A percentile compares a stretch with the other conserved stretches of the same genome.
Evolutionary conservation across 2,329 filamentous ascomycete species (phyloP).

Genomic region (Colletotrichum plurivorum): DNA sequence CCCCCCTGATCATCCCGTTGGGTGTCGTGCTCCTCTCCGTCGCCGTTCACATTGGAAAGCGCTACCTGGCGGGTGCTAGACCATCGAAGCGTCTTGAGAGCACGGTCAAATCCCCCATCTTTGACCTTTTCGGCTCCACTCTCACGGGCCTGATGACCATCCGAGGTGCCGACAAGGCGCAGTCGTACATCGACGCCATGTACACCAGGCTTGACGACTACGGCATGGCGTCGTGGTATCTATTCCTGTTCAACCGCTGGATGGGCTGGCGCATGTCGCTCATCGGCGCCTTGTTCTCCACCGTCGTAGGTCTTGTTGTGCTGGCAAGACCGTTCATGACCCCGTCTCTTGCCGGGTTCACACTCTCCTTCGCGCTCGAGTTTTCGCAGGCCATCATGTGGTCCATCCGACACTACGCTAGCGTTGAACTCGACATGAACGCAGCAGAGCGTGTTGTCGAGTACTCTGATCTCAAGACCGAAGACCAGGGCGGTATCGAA

Average conservation of each 20-base stretch:
- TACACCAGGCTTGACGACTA: constrained; percentile 78
- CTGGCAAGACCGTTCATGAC: constrained; percentile 73
- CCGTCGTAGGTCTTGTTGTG: constrained; percentile 75
- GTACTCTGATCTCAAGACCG: constrained; percentile 78
- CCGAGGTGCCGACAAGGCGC: constrained; percentile 79
- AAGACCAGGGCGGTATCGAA: constrained; percentile 72
- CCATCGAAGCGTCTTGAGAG: constrained; percentile 85
- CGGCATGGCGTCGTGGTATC: constrained; percentile 74
- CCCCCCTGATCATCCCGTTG: constrained; percentile 74
- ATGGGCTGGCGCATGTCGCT: constrained; percentile 80
- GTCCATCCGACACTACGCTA: constrained; percentile 77
- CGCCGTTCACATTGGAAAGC: constrained; percentile 70
- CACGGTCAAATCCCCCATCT: constrained; percentile 82
- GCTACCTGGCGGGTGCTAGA: constrained; percentile 79
- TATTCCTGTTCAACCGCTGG: constrained; percentile 84
- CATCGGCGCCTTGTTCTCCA: constrained; percentile 78
- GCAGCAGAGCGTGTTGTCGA: constrained; percentile 82
- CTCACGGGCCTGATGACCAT: constrained; percentile 82
- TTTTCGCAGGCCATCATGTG: constrained; percentile 76
- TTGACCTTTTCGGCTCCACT: constrained; percentile 83
- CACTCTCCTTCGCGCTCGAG: constrained; percentile 79
- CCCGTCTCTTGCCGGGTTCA: constrained; percentile 81
- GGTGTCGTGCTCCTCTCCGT: constrained; percentile 70
- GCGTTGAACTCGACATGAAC: constrained; percentile 84
- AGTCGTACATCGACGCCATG: constrained; percentile 79